Conservation (phyloP, 495 filamentous ascomycete genomes). For the Hyphodiscus hymeniophilus region DNA sequence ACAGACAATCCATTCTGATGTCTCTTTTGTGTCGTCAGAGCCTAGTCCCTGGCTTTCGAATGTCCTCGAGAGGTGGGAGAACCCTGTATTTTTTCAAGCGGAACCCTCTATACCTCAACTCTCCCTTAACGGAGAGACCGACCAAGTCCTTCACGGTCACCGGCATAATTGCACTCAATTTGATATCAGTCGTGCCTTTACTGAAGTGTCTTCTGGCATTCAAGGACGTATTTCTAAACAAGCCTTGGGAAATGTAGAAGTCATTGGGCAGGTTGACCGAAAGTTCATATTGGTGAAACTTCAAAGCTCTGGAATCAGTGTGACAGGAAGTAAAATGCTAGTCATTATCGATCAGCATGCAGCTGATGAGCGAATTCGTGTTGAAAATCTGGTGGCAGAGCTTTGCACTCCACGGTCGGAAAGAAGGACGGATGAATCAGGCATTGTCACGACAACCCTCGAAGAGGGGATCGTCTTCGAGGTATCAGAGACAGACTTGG, state of each 20-base stretch:
- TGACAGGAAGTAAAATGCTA: constrained; percentile 26
- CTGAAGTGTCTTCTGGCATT: constrained; percentile 12
- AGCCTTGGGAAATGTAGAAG: constrained; percentile 49
- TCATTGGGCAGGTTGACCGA: constrained; percentile 77
- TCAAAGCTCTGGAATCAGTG: background rate
- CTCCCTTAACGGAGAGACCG: constrained; percentile 26
- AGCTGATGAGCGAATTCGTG: constrained; percentile 78
- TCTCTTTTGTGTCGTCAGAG: background rate
- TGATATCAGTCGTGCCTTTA: constrained; percentile 17
- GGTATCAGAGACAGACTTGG: constrained; percentile 47
- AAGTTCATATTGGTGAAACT: constrained; percentile 74
- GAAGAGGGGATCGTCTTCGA: constrained; percentile 53
- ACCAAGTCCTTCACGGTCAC: constrained; percentile 23
- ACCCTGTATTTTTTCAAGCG: constrained; percentile 30
- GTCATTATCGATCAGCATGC: constrained; percentile 92
- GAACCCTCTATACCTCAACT: constrained; percentile 26
- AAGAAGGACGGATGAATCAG: constrained; percentile 45
- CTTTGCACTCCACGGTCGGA: constrained; percentile 29
- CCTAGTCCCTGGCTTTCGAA: constrained; percentile 32
- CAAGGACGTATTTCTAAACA: constrained; percentile 53
- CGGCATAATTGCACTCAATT: constrained; percentile 17
- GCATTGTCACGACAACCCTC: constrained; percentile 34
- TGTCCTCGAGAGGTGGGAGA: constrained; percentile 29
- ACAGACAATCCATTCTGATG: too few relatives aligned
- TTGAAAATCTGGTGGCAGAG: constrained; percentile 60